Conservation (phyloP, 2,329 filamentous ascomycete species). For the Colletotrichum trifolii region DNA sequence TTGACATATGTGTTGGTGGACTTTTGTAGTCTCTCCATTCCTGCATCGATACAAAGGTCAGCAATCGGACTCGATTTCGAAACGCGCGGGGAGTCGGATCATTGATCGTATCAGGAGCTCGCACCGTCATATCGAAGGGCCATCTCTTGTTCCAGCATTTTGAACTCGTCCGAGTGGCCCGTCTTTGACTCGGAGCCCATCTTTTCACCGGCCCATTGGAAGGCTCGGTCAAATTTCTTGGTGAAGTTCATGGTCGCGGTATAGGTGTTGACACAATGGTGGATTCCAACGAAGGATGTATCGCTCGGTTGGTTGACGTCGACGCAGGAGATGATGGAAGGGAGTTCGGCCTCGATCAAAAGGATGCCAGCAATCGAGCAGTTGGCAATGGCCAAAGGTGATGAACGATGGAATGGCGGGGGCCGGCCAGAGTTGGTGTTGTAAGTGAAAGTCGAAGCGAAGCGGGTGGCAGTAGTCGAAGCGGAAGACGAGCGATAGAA, state of each 20-base stretch:
- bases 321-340: slow-evolving; percentile 14
- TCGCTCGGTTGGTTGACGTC: background rate
- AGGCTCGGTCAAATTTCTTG: slow-evolving; percentile 95
- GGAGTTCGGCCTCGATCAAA: slow-evolving; percentile 8
- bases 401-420: slow-evolving; percentile 4
- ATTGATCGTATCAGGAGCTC: slow-evolving; percentile 38
- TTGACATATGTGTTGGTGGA: slow-evolving; percentile 90
- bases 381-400: background rate
- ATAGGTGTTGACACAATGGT: background rate
- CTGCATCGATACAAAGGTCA: slow-evolving; percentile 57
- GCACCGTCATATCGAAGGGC: slow-evolving; percentile 86
- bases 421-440: slow-evolving; percentile 8
- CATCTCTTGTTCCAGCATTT: slow-evolving; percentile 90
- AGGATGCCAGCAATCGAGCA: slow-evolving; percentile 35
- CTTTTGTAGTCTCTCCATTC: slow-evolving; percentile 89
- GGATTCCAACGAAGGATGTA: background rate
- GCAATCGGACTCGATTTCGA: slow-evolving; percentile 2
- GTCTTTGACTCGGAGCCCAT: slow-evolving; percentile 95
- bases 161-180: slow-evolving; percentile 89
- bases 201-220: slow-evolving; percentile 97
- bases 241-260: slow-evolving; percentile 62
- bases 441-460: slow-evolving; percentile 15
- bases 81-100: background rate
- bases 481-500: background rate
- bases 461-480: background rate